Conservation (phyloP, 2,329 filamentous ascomycete species). For the Colletotrichum agaves region DNA sequence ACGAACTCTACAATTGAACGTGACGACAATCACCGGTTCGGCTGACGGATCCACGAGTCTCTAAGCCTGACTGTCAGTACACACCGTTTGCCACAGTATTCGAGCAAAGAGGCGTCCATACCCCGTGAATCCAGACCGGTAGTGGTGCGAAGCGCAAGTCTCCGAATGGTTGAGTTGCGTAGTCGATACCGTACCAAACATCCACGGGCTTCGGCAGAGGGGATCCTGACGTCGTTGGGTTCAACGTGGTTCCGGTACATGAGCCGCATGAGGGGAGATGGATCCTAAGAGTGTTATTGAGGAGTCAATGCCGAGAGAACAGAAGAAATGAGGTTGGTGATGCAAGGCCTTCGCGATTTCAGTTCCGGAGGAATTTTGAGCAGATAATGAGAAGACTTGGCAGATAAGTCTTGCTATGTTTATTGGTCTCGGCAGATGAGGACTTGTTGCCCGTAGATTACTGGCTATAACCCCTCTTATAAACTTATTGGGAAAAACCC, state of each 20-base stretch:
- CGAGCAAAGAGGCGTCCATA: background rate
- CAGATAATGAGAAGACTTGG: background rate
- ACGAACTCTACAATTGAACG: slow-evolving; percentile 43
- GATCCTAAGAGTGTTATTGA: background rate
- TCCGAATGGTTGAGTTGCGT: slow-evolving; percentile 3
- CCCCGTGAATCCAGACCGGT: slow-evolving; percentile 36
- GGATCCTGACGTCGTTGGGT: slow-evolving; percentile 11
- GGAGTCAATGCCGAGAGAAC: background rate
- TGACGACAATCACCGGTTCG: slow-evolving; percentile 43
- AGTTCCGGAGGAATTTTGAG: too few relatives aligned
- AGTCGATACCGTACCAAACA: slow-evolving; percentile 26
- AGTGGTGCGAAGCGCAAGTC: slow-evolving; percentile 3
- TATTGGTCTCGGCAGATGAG: background rate
- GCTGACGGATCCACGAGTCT: slow-evolving; percentile 39
- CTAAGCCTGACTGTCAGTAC: background rate
- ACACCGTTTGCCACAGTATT: background rate
- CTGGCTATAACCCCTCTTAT: background rate
- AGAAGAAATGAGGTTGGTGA: background rate
- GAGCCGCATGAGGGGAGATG: slow-evolving; percentile 9
- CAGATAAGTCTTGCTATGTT: background rate
- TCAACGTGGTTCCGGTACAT: slow-evolving; percentile 3
- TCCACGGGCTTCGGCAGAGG: slow-evolving; percentile 11
- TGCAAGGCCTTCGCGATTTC: background rate
- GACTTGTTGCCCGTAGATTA: background rate
- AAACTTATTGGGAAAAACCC: background rate